phyloP scores from a whole-genome alignment of 2,329 filamentous ascomycete species.

The Apiospora aurea region DNA sequence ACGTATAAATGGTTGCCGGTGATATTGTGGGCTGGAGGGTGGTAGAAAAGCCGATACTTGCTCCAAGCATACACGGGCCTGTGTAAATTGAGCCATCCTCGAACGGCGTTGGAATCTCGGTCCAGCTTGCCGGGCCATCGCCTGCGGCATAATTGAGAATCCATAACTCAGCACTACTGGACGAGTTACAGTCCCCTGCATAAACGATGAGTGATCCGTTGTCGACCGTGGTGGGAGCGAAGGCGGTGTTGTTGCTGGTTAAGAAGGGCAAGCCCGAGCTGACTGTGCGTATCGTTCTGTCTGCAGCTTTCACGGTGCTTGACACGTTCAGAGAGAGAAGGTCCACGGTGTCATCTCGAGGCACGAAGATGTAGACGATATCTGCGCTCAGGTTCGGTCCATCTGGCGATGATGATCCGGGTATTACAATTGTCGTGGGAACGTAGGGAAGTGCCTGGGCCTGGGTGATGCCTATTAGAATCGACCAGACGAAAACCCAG shows the following conservation, averaged over 20 bases:
- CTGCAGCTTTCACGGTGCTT: slow-evolving; percentile 56
- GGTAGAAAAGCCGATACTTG: slow-evolving; percentile 71
- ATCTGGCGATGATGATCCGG: slow-evolving; percentile 52
- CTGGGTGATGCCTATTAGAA: slow-evolving; percentile 33
- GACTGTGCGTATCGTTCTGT: slow-evolving; percentile 55
- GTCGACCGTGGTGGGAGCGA: slow-evolving; percentile 71
- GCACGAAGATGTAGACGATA: slow-evolving; percentile 74
- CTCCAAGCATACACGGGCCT: slow-evolving; percentile 60
- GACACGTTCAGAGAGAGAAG: slow-evolving; percentile 74
- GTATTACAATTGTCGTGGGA: slow-evolving; percentile 74
- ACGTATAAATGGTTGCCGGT: slow-evolving; percentile 71
- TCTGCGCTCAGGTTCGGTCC: slow-evolving; percentile 46
- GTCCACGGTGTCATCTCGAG: slow-evolving; percentile 55
- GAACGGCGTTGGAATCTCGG: slow-evolving; percentile 40
- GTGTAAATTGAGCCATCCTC: slow-evolving; percentile 38
- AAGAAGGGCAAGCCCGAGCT: slow-evolving; percentile 70
- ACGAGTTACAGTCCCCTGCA: slow-evolving; percentile 72
- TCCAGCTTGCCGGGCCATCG: slow-evolving; percentile 51
- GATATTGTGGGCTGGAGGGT: slow-evolving; percentile 60
- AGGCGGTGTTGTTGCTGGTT: slow-evolving; percentile 59
- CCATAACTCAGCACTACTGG: slow-evolving; percentile 69
- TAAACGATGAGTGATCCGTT: slow-evolving; percentile 77
- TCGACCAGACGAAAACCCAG: slow-evolving; percentile 32
- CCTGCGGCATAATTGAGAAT: slow-evolving; percentile 61
- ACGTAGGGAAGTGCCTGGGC: slow-evolving; percentile 73